phyloP scores from a whole-genome alignment of 1,284 basidiomycete genomes.

The Farysia itapuensis region DNA sequence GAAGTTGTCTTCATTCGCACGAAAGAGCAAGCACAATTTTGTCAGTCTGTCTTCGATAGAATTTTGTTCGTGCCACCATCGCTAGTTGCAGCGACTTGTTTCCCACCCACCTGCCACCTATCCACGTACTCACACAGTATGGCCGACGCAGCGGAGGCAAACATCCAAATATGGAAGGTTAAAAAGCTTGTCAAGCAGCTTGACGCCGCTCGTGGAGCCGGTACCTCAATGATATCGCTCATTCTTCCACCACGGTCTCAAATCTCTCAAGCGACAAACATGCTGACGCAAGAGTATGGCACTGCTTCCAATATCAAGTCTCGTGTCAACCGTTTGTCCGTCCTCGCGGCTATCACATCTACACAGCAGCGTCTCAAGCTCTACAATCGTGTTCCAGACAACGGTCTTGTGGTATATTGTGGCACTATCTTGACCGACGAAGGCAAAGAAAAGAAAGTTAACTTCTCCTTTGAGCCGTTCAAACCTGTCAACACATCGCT shows the following conservation, averaged over 20 bases:
- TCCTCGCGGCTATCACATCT: slow-evolving; percentile 94
- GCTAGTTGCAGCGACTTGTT: no score
- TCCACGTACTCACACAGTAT: no score
- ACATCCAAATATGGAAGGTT: slow-evolving; percentile 74
- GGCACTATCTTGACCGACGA: slow-evolving; percentile 98
- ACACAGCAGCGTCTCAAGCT: slow-evolving; percentile 98
- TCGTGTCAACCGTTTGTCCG: slow-evolving; percentile 95
- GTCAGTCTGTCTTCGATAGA: no score
- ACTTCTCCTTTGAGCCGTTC: slow-evolving; percentile 86
- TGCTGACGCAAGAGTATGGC: slow-evolving; percentile 96
- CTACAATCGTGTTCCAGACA: slow-evolving; percentile 85
- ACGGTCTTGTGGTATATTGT: slow-evolving; percentile 86
- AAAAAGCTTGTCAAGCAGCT: slow-evolving; percentile 72
- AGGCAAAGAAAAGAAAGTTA: slow-evolving; percentile 87
- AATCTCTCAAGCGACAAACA: slow-evolving; percentile 87
- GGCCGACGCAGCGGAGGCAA: slow-evolving; percentile 34
- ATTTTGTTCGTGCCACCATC: no score
- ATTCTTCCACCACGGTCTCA: slow-evolving; percentile 95
- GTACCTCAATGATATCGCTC: slow-evolving; percentile 98
- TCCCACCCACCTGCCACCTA: no score
- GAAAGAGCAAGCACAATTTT: no score
- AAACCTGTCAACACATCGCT: slow-evolving; percentile 93
- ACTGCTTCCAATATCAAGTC: slow-evolving; percentile 92
- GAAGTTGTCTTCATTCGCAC: no score
- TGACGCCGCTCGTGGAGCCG: slow-evolving; percentile 66